Evolutionary conservation across 257 asterid species (phyloP), one percentile per base, ranked within the genome.

Genomic region (Solanum gracilifrons): DNA sequence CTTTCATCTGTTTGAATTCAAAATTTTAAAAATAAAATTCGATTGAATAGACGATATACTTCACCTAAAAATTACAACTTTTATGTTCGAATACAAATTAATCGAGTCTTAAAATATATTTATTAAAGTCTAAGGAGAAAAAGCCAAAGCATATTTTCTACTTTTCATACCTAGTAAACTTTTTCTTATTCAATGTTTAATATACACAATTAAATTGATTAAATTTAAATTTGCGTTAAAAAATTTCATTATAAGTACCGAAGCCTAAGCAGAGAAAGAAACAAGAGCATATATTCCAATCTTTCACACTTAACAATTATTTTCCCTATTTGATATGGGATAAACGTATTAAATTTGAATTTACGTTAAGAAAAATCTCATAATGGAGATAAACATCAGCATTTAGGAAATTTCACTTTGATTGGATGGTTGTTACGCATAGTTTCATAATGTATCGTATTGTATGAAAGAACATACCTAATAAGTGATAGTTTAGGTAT

Each of bases 281-380:
- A 62, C 32, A 4, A 64, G 18, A 64, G 18, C 18, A 64, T 25
- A 64, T 11, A 64, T 64, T n/a, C 18, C 15, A 64, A 25, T 64
- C 3, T 62, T n/a, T 62, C 31, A n/a, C 71, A n/a, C 16, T 4
- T 9, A 23, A 4, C 27, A 62, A 10, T 62, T 4, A 23, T 62
- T 64, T 64, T 64, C 0, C 20, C 31, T 1, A 3, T 25, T 64
- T 25, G 0, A 5, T 64, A 11, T 64, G 10, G 0, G 4, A 55
- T 55, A 55, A 18, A 9, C 0, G 1, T 18, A 18, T 55, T 55
- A 55, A 55, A 55, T 55, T 55, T 6, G 10, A 55, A 18, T 55
- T 51, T n/a, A 18, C 69, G 5, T 0, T 10, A 2, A 60, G 3
- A 51, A 55, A 55, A 55, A 55, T 55, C n/a, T 18, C 1, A 55